Percentiles rank a stretch among this genome's conserved stretches.
phyloP scores from a whole-genome alignment of 23 red algal species.

The Gracilaria vermiculophylla region DNA sequence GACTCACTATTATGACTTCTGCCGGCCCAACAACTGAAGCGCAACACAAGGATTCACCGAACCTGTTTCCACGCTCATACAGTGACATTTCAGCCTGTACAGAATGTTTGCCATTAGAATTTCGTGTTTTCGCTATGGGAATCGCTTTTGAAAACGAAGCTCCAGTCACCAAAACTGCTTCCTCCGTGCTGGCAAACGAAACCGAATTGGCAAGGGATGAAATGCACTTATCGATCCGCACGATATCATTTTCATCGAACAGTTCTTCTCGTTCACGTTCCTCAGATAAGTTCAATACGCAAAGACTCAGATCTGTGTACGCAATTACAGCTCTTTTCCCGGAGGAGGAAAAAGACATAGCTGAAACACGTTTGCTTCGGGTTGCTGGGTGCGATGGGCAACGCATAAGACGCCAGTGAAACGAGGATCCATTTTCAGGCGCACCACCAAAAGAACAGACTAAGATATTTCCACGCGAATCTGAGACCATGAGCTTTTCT shows the following conservation, averaged over 20 bases:
- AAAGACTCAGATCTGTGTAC: neutral
- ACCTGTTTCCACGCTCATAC: neutral
- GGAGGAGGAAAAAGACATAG: neutral
- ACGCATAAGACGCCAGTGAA: neutral
- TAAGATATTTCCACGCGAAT: slow-evolving; percentile 4
- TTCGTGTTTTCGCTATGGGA: neutral
- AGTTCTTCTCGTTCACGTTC: neutral
- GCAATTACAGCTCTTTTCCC: neutral
- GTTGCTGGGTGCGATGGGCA: neutral
- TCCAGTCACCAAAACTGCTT: neutral
- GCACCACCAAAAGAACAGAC: neutral
- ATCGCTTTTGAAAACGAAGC: neutral
- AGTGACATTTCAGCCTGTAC: neutral
- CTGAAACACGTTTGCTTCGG: neutral
- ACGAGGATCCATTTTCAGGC: no score
- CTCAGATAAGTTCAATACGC: neutral
- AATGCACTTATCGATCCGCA: neutral
- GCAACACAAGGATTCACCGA: neutral
- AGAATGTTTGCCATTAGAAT: neutral
- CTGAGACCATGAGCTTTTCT: slow-evolving; percentile 10
- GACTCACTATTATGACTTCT: slow-evolving; percentile 5
- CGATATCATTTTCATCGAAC: neutral
- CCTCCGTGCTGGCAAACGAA: slow-evolving; percentile 2
- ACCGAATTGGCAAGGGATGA: neutral
- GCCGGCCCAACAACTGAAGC: neutral